Evolutionary conservation across 2,329 filamentous ascomycete species (phyloP), one percentile per base, ranked within the genome.

Genomic region (Penicillium concentricum): DNA sequence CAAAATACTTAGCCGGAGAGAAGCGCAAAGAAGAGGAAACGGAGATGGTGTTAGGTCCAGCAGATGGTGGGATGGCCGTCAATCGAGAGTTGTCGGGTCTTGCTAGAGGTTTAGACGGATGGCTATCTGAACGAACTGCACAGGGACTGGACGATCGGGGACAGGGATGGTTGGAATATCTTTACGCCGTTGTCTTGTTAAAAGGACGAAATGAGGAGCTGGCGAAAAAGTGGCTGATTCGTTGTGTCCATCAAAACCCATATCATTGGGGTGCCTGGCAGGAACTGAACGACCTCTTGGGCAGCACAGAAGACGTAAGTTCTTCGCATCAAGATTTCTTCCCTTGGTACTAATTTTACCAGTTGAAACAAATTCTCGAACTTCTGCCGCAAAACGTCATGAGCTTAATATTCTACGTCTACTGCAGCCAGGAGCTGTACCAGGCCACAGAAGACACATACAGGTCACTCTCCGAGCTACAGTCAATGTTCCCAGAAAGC

Each of bases 241-340:
- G 86, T 61, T 96, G 92, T 69, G 90, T 97, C 10, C 90, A 95
- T 71, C 79, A 91, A 39, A 96, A 92, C 67, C 90, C 92, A 1
- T 96, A 92, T 84, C 96, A 97, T 70, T 99, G 94, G 94, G 91
- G 92, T 8, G 92, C 92, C 60, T 99, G 94, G 94, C 83, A 94
- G 57, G 94, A 99, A 76, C 84, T 99, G 73, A 90, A 90, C 4
- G 87, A 87, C 38, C 80, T 97, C 26, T 84, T 96, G 58, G 85
- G 86, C 35, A 87, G 89, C 34, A 82, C 89, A 9, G 92, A 97
- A 73, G 91, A 96, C 74, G 88, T 94, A 75, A 75, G 86, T 78
- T 59, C 30, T 61, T 54, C 16, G 49, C 13, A 30, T 35, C n/a
- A 15, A 12, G 9, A n/a, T 58, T 34, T 42, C 12, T 50, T 51